A percentile compares a stretch with the other conserved stretches of the same genome.
phyloP scores from a whole-genome alignment of 208 protist species.

The Trypanosoma lewisi region DNA sequence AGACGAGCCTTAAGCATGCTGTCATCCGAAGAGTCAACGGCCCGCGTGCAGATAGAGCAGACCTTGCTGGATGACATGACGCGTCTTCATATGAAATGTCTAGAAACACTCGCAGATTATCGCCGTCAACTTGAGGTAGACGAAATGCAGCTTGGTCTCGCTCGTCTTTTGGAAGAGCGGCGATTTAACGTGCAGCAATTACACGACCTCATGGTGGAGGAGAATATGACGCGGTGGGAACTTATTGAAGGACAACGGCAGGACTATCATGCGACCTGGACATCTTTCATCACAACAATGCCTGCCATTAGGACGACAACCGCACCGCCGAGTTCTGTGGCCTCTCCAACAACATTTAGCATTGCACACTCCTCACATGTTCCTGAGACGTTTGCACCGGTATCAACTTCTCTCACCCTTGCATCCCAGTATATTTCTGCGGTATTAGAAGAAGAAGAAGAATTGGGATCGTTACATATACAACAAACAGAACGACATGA shows the following conservation, averaged over 20 bases:
- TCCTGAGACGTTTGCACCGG: not conserved
- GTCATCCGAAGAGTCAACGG: conserved; percentile 1
- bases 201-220: not conserved
- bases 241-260: conserved; percentile 7
- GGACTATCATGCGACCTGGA: conserved; percentile 1
- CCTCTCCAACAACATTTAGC: not conserved
- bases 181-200: conserved; percentile 4
- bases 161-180: not conserved
- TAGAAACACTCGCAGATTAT: not conserved
- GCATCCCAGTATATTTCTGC: conserved; percentile 3
- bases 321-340: not conserved
- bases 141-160: not conserved
- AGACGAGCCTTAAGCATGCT: not conserved
- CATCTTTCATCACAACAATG: not conserved
- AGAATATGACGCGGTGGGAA: conserved; percentile 1
- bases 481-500: conserved; percentile 7
- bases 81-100: not conserved
- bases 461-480: conserved; percentile 7
- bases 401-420: not conserved
- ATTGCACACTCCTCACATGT: not conserved
- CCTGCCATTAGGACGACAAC: not conserved
- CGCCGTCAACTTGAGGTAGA: not conserved
- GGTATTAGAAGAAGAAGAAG: conserved; percentile 10
- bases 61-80: conserved; percentile 1
- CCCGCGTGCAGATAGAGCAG: conserved; percentile 1